Percentiles rank a stretch among this genome's conserved stretches.
Conservation (phyloP, 805 yeast genomes). For the Dipodascus geniculatus region DNA sequence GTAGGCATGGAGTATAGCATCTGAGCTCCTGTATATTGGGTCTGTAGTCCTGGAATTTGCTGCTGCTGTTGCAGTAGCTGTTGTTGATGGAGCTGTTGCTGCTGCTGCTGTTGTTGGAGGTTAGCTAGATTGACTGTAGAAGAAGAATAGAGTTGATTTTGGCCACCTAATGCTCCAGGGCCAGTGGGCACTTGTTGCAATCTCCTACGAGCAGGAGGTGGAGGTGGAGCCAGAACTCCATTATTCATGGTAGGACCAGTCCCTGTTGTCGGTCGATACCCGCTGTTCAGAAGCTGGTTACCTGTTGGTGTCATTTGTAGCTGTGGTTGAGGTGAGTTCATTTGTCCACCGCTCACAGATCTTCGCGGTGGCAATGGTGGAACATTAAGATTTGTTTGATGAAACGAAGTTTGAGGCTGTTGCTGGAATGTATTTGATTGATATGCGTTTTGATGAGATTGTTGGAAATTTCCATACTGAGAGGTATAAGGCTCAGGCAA, state of each 20-base stretch:
- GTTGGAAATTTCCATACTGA: conserved; percentile 4
- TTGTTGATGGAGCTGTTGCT: conserved; percentile 3
- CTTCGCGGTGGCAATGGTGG: conserved; percentile 5
- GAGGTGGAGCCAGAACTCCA: conserved; percentile 1
- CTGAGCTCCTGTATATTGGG: background rate
- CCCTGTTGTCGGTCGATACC: background rate
- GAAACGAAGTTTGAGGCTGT: conserved; percentile 3
- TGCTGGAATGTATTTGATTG: background rate
- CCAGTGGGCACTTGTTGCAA: conserved; percentile 12
- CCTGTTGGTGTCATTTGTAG: conserved; percentile 1
- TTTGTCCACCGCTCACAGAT: background rate
- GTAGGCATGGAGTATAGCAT: background rate
- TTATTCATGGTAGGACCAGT: background rate
- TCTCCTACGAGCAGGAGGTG: conserved; percentile 4
- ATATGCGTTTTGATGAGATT: background rate
- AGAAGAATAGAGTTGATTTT: conserved; percentile 5
- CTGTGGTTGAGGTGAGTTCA: conserved; percentile 4
- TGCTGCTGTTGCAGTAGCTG: conserved; percentile 1
- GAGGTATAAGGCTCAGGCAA: background rate
- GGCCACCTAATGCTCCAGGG: background rate
- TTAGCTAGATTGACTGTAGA: conserved; percentile 14
- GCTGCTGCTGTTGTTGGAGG: conserved; percentile 5
- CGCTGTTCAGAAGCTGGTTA: background rate
- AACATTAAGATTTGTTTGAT: background rate
- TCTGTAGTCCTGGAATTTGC: background rate